A percentile compares a stretch with the other conserved stretches of the same genome.
phyloP scores from a whole-genome alignment of 2,329 filamentous ascomycete genomes.

The Verticillium isaacii region DNA sequence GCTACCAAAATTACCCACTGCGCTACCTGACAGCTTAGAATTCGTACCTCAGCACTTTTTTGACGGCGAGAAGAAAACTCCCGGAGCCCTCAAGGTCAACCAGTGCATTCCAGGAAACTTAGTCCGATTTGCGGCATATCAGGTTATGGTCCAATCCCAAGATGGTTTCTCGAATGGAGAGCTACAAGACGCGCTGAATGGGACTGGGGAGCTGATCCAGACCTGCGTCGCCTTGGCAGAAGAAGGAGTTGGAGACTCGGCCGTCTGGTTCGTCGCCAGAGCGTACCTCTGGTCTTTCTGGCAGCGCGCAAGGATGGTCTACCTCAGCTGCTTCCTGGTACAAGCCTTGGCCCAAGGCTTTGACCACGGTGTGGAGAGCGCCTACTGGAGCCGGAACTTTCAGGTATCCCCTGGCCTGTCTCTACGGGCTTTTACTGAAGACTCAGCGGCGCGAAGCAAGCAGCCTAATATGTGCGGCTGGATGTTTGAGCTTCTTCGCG shows the following conservation, averaged over 20 bases:
- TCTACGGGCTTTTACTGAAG: neutral
- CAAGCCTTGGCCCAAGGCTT: neutral
- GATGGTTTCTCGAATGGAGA: neutral
- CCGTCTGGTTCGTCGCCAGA: neutral
- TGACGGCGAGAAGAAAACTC: neutral
- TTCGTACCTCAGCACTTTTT: neutral
- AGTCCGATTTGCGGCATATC: neutral
- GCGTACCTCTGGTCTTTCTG: neutral
- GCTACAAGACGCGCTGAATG: neutral
- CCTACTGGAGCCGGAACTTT: neutral
- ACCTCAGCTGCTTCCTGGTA: neutral
- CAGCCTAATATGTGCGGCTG: neutral
- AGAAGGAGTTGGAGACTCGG: neutral
- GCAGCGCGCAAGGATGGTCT: neutral
- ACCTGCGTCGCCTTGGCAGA: neutral
- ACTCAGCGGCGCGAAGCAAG: neutral
- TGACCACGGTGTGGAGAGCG: neutral
- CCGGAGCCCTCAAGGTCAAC: neutral
- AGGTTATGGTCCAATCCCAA: neutral
- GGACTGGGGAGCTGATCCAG: neutral
- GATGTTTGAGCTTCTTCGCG: neutral
- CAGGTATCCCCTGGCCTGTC: neutral
- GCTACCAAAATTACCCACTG: neutral
- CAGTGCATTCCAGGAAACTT: neutral
- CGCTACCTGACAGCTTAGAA: neutral